These are phyloP conservation scores for Pichia sp. DNA, from an alignment of 1,139 yeast species.

Conservation along the genomic window DNA sequence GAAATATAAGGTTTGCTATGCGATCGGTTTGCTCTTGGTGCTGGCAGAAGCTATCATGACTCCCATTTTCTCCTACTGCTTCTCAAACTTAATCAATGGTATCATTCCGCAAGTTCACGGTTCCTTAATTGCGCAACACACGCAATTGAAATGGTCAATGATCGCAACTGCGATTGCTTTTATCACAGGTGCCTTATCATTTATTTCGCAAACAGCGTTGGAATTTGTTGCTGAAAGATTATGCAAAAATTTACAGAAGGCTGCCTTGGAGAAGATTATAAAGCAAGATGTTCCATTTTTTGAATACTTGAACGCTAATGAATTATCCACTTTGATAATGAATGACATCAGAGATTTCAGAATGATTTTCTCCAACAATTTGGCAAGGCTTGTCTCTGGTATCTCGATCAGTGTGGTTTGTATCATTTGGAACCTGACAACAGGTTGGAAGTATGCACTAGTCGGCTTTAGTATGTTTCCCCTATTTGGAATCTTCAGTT, in stretches of 20 bases:
- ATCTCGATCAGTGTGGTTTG: slow-evolving; percentile 52
- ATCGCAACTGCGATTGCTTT: slow-evolving; percentile 54
- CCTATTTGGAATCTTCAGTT: slow-evolving; percentile 43
- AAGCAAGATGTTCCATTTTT: slow-evolving; percentile 55
- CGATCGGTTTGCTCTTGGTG: slow-evolving; percentile 48
- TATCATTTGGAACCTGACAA: slow-evolving; percentile 62
- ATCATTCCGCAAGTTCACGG: slow-evolving; percentile 34
- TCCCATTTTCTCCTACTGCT: slow-evolving; percentile 74
- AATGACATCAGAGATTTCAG: slow-evolving; percentile 80
- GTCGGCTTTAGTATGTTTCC: slow-evolving; percentile 77
- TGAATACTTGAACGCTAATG: slow-evolving; percentile 40
- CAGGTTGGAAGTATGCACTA: slow-evolving; percentile 85
- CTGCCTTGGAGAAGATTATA: slow-evolving; percentile 41
- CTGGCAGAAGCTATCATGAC: slow-evolving; percentile 53
- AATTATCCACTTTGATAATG: slow-evolving; percentile 59
- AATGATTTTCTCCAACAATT: slow-evolving; percentile 50
- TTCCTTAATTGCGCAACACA: slow-evolving; percentile 31
- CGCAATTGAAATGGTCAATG: slow-evolving; percentile 58
- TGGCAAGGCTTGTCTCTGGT: slow-evolving; percentile 48
- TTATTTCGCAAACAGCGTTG: slow-evolving; percentile 43
- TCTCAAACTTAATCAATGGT: slow-evolving; percentile 59
- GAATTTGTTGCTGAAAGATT: slow-evolving; percentile 62
- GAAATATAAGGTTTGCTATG: slow-evolving; percentile 11
- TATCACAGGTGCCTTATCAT: slow-evolving; percentile 52
- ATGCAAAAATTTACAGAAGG: slow-evolving; percentile 49